A percentile compares a stretch with the other conserved stretches of the same genome.
Conservation (phyloP, 169 alveolate species). For the Plasmodium berghei region DNA sequence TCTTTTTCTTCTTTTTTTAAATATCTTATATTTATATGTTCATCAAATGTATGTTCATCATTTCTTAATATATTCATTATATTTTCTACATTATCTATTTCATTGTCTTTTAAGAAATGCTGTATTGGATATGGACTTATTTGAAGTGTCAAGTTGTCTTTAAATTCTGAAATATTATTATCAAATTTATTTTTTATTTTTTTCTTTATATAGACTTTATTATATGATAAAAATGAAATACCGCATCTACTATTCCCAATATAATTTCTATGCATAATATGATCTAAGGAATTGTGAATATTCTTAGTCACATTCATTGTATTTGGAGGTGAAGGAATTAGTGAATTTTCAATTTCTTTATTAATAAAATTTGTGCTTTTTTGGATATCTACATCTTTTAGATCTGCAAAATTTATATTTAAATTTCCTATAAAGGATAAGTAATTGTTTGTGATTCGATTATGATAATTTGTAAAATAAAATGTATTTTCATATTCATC, state of each 20-base stretch:
- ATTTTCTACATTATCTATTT: slow-evolving; percentile 25
- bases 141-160: neutral
- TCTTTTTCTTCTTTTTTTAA: slow-evolving; percentile 61
- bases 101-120: neutral
- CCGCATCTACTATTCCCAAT: slow-evolving; percentile 46
- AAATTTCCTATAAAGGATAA: slow-evolving; percentile 52
- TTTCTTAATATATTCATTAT: slow-evolving; percentile 28
- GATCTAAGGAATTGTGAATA: neutral
- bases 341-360: too few relatives aligned
- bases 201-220: slow-evolving; percentile 1
- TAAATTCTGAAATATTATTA: neutral
- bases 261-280: slow-evolving; percentile 25
- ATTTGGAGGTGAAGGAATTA: too few relatives aligned
- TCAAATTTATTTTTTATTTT: neutral
- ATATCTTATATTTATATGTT: slow-evolving; percentile 29
- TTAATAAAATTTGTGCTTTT: neutral
- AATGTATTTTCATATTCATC: slow-evolving; percentile 48
- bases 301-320: neutral
- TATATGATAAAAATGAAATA: slow-evolving; percentile 38
- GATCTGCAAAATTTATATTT: slow-evolving; percentile 29
- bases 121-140: neutral
- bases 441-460: neutral
- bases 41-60: slow-evolving; percentile 44
- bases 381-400: neutral
- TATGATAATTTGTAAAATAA: neutral